Base-by-base conservation (phyloP, 202 grass and related monocot species). In the Elaeis oleifera region DNA sequence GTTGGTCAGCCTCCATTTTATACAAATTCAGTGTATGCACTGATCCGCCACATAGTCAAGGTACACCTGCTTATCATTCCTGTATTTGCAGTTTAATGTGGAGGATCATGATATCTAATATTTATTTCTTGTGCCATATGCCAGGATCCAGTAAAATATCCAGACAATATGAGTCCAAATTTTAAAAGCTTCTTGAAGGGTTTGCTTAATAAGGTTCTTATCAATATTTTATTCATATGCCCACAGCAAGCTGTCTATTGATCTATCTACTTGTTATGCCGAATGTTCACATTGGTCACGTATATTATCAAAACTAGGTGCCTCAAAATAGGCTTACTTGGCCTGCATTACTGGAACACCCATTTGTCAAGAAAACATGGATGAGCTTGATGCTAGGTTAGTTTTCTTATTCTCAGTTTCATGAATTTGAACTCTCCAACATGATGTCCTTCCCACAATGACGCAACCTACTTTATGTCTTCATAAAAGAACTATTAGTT, bases 1-100 rank as follows among this genome's bases (percentile, higher is more conserved):
- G 84, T 97, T 72, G 92, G 92, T 23, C 92, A 97, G n/a, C 92
- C 92, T 48, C 92, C 92, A 54, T 97, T 97, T 86, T 97, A 97
- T 78, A 97, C 87, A 81, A 97, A 97, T 76, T 97, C 87, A 39
- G 92, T 96, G 17, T 91, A 97, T 76, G 87, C 87, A 74, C 81
- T 97, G 70, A 97, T 97, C 70, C 76, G 81, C 16, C 92, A 97
- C 80, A 91, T 97, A 36, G 92, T 97, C 68, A 97, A 97, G 83
- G 92, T 97, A 63, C 67, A 57, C 58, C 50, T 72, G 51, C 18
- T 28, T 51, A 25, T 14, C 53, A n/a, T 29, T 77, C 66, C 54
- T 16, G 1, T 59, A 78, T 18, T 16, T 25, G 18, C 49, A 68
- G 58, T 0, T 16, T 32, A 49, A 71, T 13, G 36, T 44, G 8